Evolutionary conservation across 2,329 filamentous ascomycete species (phyloP), one percentile per base, ranked within the genome.

Genomic region (Orbilia brochopaga): DNA sequence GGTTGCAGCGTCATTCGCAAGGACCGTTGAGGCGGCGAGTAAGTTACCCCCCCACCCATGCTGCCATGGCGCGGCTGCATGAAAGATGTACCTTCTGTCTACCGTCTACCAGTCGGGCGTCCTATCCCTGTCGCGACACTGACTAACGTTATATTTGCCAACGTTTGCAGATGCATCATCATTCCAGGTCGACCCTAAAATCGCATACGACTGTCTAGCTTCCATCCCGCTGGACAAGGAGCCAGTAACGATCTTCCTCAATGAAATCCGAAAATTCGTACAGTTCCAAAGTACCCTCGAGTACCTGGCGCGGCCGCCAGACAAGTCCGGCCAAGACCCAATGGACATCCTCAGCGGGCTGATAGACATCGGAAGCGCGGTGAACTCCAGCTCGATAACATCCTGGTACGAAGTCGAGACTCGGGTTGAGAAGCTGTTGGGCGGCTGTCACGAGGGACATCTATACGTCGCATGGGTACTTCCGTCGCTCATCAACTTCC

Each of bases 311-410:
- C 44, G 57, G n/a, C 69, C 69, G 30, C 69, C 69, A 8, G 40
- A 53, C 11, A 57, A 66, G 10, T 73, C 69, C 30, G 62, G 69
- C 24, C 69, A 66, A 35, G 61, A 73, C 44, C 61, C 61, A 58
- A 61, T 73, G 60, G 69, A 73, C 48, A 46, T 73, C 44, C 13
- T 73, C 8, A 61, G 61, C 11, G 69, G 69, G 2, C n/a, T 73
- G 35, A 56, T 23, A 11, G 51, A 66, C 37, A 24, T 73, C 32
- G 60, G 44, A 19, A 65, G 48, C 15, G 51, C 37, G 15, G 62
- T 73, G 24, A 37, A 73, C 17, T 44, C 55, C 21, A 61, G 69
- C 37, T 61, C 60, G 13, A 57, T 73, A 17, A 65, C 55, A 23
- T 46, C 27, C 10, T 66, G 62, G 69, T 59, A 73, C 52, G 69